phyloP scores from a whole-genome alignment of 2,329 filamentous ascomycete species.

The Neofusicoccum sp. region DNA sequence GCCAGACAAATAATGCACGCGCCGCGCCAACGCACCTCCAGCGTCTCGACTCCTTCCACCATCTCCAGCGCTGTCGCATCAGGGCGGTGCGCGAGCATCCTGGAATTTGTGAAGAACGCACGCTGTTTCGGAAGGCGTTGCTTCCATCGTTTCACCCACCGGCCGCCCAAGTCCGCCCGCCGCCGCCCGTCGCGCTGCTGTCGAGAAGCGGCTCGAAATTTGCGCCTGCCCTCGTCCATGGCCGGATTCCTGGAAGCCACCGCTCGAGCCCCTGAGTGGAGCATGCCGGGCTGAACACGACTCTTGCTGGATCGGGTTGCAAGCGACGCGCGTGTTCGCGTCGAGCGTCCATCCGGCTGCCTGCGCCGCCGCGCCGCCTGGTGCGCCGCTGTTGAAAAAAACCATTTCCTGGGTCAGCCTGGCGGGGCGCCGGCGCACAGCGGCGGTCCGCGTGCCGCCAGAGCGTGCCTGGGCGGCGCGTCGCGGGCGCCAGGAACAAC shows the following conservation, averaged over 20 bases:
- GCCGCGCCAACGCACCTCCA: conserved; percentile 14
- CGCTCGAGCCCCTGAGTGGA: conserved; percentile 19
- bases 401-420: neutral
- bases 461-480: conserved; percentile 2
- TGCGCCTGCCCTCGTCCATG: neutral
- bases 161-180: neutral
- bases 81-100: neutral
- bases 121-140: conserved; percentile 6
- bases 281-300: conserved; percentile 11
- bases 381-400: neutral
- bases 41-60: conserved; percentile 7
- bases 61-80: conserved; percentile 9
- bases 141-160: conserved; percentile 7
- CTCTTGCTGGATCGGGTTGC: conserved; percentile 10
- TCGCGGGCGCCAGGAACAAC: conserved; percentile 13
- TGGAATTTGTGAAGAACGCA: conserved; percentile 11
- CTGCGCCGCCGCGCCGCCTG: neutral
- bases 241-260: neutral
- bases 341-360: neutral
- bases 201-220: conserved; percentile 4
- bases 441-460: conserved; percentile 10
- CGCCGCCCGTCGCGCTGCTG: neutral
- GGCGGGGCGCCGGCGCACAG: conserved; percentile 1
- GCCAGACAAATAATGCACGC: conserved; percentile 14
- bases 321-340: conserved; percentile 13